A percentile compares a stretch with the other conserved stretches of the same genome.
Conservation (phyloP, 2,329 filamentous ascomycete species). For the Phyllosticta capitalensis region DNA sequence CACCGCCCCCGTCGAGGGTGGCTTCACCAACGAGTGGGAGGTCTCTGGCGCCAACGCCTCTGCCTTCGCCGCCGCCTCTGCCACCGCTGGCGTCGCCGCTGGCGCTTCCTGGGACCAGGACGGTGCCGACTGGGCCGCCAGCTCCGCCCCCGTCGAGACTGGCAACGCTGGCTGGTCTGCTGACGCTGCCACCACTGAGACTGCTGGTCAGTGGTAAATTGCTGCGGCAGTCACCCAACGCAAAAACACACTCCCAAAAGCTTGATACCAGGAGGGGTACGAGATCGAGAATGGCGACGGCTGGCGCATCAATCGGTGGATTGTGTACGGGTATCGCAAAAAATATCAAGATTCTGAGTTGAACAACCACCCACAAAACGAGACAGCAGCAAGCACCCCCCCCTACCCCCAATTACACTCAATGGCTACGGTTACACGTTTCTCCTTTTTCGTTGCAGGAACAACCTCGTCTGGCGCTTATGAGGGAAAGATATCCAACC, state of each 20-base stretch:
- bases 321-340: constrained; percentile 7
- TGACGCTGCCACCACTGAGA: constrained; percentile 26
- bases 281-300: background rate
- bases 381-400: background rate
- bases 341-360: constrained; percentile 10
- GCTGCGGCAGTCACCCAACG: background rate
- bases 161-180: constrained; percentile 44
- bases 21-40: constrained; percentile 82
- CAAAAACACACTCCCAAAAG: background rate
- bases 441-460: background rate
- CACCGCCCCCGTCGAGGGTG: constrained; percentile 65
- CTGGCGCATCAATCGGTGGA: constrained; percentile 9
- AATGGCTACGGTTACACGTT: background rate
- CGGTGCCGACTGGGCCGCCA: constrained; percentile 59
- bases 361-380: background rate
- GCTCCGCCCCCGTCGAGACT: constrained; percentile 36
- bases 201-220: constrained; percentile 37
- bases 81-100: constrained; percentile 49
- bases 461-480: constrained; percentile 57
- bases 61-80: constrained; percentile 55
- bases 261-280: constrained; percentile 7
- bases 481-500: constrained; percentile 98
- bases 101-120: constrained; percentile 57
- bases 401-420: background rate
- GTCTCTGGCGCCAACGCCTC: constrained; percentile 56